Conservation (phyloP, 75 land plant genomes). For the Sequoia sempervirens region DNA sequence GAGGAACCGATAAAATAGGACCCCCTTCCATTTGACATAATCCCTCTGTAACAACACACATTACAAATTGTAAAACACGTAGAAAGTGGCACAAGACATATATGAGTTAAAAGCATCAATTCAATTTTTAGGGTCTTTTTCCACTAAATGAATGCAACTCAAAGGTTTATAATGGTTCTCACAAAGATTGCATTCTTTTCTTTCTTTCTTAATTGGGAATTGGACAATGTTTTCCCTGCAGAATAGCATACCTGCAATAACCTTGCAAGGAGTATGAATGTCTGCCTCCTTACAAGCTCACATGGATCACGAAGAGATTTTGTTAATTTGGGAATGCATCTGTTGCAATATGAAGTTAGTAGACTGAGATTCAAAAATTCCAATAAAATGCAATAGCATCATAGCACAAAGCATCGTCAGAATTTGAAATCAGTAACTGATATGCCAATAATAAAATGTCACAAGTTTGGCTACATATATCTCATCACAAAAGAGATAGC, state of each 20-base stretch:
- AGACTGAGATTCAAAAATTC: neutral
- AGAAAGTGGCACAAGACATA: neutral
- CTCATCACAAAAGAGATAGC: neutral
- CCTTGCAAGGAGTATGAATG: constrained; percentile 80
- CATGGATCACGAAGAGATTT: constrained; percentile 78
- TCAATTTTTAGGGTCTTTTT: too few relatives aligned
- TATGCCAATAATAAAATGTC: neutral
- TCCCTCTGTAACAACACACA: constrained; percentile 53
- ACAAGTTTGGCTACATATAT: neutral
- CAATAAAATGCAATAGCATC: constrained; percentile 5
- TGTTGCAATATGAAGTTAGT: constrained; percentile 17
- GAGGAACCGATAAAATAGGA: constrained; percentile 82
- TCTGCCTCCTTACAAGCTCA: constrained; percentile 85
- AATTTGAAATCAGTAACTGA: neutral
- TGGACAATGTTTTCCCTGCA: neutral
- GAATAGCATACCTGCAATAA: constrained; percentile 64
- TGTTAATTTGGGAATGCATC: constrained; percentile 72
- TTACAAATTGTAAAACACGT: neutral
- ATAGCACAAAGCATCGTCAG: neutral
- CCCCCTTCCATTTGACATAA: constrained; percentile 95
- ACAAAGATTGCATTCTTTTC: neutral
- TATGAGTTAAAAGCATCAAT: neutral
- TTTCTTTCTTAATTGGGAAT: neutral
- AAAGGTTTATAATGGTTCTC: neutral
- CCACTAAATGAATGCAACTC: neutral